These are phyloP conservation scores for Fusarium sp. DNA, from an alignment of 2,329 filamentous ascomycete species.

Conservation along the genomic window DNA sequence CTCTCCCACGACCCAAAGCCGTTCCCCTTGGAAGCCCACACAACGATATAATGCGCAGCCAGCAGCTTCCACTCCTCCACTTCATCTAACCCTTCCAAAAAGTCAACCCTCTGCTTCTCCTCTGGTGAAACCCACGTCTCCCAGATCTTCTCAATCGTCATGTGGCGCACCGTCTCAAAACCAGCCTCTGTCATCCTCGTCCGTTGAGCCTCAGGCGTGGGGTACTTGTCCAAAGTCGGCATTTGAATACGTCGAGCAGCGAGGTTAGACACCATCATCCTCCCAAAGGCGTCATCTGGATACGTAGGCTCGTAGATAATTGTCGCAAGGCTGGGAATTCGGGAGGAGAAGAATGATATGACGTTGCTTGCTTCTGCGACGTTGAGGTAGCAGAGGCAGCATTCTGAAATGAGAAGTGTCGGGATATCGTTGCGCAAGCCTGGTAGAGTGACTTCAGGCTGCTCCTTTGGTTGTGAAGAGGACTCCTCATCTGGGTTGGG, in stretches of 20 bases:
- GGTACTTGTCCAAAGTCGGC: constrained; percentile 83
- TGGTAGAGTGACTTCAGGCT: constrained; percentile 32
- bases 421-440: constrained; percentile 71
- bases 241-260: constrained; percentile 84
- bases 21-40: constrained; percentile 80
- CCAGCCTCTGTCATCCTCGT: constrained; percentile 74
- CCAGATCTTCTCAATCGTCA: constrained; percentile 74
- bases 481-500: background rate
- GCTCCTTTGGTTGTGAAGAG: constrained; percentile 3
- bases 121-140: constrained; percentile 74
- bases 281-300: constrained; percentile 87
- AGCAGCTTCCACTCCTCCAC: constrained; percentile 93
- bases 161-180: constrained; percentile 62
- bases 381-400: constrained; percentile 91
- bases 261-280: constrained; percentile 92
- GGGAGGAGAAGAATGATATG: constrained; percentile 71
- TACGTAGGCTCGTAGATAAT: constrained; percentile 91
- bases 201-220: constrained; percentile 75
- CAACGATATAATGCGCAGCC: constrained; percentile 88
- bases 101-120: constrained; percentile 84
- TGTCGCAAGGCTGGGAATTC: constrained; percentile 64
- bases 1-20: constrained; percentile 38
- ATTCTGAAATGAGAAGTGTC: constrained; percentile 92
- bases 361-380: constrained; percentile 72
- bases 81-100: constrained; percentile 90